A percentile compares a stretch with the other conserved stretches of the same genome.
phyloP scores from a whole-genome alignment of 176 grass and related monocot genomes.

The Oryza longistaminata region DNA sequence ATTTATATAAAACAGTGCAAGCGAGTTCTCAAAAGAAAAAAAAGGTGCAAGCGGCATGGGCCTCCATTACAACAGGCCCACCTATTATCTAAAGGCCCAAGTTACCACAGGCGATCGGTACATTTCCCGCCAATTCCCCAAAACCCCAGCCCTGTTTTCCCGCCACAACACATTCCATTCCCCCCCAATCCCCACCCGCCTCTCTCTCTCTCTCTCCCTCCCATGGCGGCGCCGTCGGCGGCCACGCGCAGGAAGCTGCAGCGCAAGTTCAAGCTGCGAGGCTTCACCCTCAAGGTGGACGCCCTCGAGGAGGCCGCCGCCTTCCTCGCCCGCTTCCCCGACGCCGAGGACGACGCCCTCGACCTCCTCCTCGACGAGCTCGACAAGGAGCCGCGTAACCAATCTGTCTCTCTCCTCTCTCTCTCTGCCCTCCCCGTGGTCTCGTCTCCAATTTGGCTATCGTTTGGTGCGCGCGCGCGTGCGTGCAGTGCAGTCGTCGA shows the following conservation, averaged over 20 bases:
- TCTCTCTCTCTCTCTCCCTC: background rate
- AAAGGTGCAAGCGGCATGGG: too few relatives aligned
- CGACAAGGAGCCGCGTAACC: slow-evolving; percentile 23
- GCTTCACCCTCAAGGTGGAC: slow-evolving; percentile 88
- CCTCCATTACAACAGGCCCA: too few relatives aligned
- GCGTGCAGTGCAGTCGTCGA: slow-evolving; percentile 49
- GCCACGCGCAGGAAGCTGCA: slow-evolving; percentile 69
- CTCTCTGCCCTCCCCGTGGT: background rate
- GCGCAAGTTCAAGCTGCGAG: slow-evolving; percentile 75
- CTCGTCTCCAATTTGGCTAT: background rate
- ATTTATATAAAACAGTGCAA: too few relatives aligned
- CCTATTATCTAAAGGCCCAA: too few relatives aligned
- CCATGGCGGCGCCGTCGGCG: slow-evolving; percentile 53
- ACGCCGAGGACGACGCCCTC: too few relatives aligned
- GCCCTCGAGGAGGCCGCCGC: slow-evolving; percentile 71
- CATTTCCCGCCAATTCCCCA: slow-evolving; percentile 16
- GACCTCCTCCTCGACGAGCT: too few relatives aligned
- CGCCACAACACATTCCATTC: too few relatives aligned
- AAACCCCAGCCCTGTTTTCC: slow-evolving; percentile 23
- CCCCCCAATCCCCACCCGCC: background rate
- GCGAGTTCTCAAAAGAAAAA: too few relatives aligned
- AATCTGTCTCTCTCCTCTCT: background rate
- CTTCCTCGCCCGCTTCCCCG: slow-evolving; percentile 42
- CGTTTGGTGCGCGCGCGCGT: too few relatives aligned
- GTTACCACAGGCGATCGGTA: too few relatives aligned